Base-by-base conservation (phyloP, 2,329 filamentous ascomycete species). In the Sphaerulina populicola region DNA sequence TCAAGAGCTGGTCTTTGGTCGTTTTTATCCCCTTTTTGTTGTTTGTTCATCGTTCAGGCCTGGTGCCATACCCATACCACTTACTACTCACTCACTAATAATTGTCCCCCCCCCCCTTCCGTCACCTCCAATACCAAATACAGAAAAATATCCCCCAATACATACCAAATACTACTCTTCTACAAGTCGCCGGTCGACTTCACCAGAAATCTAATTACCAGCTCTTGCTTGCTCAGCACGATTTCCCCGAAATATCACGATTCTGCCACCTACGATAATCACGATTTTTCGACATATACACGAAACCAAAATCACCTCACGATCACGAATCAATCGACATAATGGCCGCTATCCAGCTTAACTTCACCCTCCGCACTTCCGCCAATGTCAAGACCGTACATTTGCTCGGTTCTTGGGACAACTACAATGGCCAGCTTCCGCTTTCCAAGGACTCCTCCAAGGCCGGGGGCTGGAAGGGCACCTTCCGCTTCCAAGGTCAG, bases 331-430 rank as follows among this genome's bases (percentile, higher is more conserved):
- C 36, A 30, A 58, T 52, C 49, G 55, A 39, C 50, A 60, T 55
- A 57, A 94, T 94, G 88, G 84, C 90, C 73, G 78, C 88, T 70
- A 83, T 93, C 74, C 91, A 96, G 76, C 84, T 95, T 63, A 91
- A 89, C 69, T 97, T 97, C 77, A 85, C 86, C 72, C 87, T 97
- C 72, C 88, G 90, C 77, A 94, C 94, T 71, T 95, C 90, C 68
- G 83, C 88, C 69, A 88, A 89, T 75, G 88, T 94, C 80, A 95
- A 96, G 82, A 91, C 90, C 67, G 91, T 95, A 69, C 91, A 97
- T 71, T 80, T 98, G 62, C 85, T 97, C 74, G 91, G 91, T 67
- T 97, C 91, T 62, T 98, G 91, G 91, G 93, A 98, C 78, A 87
- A 87, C 78, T 98, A 98, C 80, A 78, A 81, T 63, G 88, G 88